Evolutionary conservation across 176 grass and related monocot species (phyloP).

Genomic region (Pharus latifolius): DNA sequence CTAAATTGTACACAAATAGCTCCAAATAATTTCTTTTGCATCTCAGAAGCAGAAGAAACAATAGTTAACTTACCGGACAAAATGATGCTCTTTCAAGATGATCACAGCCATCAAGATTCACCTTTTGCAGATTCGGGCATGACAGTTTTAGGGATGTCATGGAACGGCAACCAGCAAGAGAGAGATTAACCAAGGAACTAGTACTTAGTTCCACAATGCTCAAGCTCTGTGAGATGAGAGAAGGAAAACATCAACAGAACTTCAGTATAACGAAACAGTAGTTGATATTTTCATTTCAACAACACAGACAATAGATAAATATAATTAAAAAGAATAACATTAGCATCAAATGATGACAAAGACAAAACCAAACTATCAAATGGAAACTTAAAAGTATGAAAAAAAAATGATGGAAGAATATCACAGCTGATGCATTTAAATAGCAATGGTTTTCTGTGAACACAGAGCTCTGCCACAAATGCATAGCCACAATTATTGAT

Average conservation of each 20-base stretch:
- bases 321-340: neutral
- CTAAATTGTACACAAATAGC: neutral
- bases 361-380: neutral
- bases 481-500: too few relatives aligned
- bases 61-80: conserved; percentile 56
- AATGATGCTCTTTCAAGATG: conserved; percentile 77
- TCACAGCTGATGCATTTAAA: neutral
- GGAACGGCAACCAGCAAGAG: conserved; percentile 72
- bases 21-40: neutral
- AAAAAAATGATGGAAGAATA: neutral
- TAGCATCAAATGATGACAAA: neutral
- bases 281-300: neutral
- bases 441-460: neutral
- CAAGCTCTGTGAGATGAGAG: conserved; percentile 52
- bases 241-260: neutral
- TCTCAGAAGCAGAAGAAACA: neutral
- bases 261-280: conserved; percentile 5
- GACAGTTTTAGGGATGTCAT: conserved; percentile 76
- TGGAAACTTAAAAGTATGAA: too few relatives aligned
- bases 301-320: neutral
- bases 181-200: conserved; percentile 69
- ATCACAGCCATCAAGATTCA: conserved; percentile 93
- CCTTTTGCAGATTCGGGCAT: conserved; percentile 67
- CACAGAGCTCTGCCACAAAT: neutral
- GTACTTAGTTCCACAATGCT: conserved; percentile 66